phyloP scores from a whole-genome alignment of 1,139 yeast species.

The Geotrichum carabidarum region DNA sequence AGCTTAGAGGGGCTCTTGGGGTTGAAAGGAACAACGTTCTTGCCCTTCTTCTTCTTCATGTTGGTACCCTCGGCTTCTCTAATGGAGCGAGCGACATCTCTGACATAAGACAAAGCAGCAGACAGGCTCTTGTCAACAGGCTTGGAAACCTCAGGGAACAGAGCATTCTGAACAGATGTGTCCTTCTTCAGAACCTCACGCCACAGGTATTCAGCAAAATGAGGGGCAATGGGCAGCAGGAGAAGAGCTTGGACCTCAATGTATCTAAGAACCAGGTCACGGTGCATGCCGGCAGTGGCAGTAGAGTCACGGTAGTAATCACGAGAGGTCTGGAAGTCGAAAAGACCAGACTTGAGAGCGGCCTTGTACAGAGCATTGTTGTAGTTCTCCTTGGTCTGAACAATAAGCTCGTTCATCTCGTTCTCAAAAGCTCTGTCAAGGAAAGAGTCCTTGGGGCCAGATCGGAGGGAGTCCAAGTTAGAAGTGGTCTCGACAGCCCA shows the following conservation, averaged over 20 bases:
- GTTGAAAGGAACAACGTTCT: slow-evolving; percentile 67
- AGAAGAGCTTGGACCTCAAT: slow-evolving; percentile 81
- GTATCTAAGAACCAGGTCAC: slow-evolving; percentile 71
- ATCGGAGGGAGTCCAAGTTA: slow-evolving; percentile 54
- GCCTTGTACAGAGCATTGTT: slow-evolving; percentile 72
- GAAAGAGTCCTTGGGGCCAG: slow-evolving; percentile 62
- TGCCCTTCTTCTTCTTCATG: slow-evolving; percentile 87
- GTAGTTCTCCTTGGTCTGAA: slow-evolving; percentile 66
- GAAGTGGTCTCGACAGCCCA: slow-evolving; percentile 80
- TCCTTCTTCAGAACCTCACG: slow-evolving; percentile 64
- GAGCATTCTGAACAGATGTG: slow-evolving; percentile 61
- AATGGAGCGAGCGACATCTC: slow-evolving; percentile 70
- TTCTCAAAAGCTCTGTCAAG: slow-evolving; percentile 87
- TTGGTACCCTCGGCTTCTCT: slow-evolving; percentile 91
- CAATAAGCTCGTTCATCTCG: slow-evolving; percentile 82
- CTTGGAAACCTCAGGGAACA: slow-evolving; percentile 68
- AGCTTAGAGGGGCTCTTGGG: slow-evolving; percentile 65
- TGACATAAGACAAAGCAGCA: slow-evolving; percentile 73
- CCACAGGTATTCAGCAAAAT: slow-evolving; percentile 86
- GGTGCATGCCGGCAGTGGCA: slow-evolving; percentile 64
- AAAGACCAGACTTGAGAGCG: slow-evolving; percentile 85
- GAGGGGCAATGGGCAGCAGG: slow-evolving; percentile 92
- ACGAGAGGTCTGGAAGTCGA: slow-evolving; percentile 90
- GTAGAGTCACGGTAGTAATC: slow-evolving; percentile 91
- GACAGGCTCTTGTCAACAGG: slow-evolving; percentile 58